A percentile compares a stretch with the other conserved stretches of the same genome.
Evolutionary conservation across 805 yeast genomes (phyloP).

Genomic region (Torulaspora maleeae): DNA sequence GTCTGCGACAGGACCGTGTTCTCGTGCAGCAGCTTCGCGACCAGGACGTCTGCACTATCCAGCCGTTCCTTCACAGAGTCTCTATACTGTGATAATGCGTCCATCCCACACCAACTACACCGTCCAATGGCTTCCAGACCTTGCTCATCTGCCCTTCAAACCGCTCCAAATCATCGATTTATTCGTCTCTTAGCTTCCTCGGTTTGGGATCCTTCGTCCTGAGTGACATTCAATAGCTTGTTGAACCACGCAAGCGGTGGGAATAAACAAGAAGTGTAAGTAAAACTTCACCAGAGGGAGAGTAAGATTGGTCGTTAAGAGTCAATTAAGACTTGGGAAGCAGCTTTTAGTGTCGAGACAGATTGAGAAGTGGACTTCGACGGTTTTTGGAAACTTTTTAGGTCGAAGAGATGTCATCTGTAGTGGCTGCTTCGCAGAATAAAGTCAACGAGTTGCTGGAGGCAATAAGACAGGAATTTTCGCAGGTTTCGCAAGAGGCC

Average conservation of each 20-base stretch:
- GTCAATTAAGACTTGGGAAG: neutral
- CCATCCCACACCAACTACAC: constrained; percentile 11
- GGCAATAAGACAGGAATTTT: constrained; percentile 88
- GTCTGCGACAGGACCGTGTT: constrained; percentile 22
- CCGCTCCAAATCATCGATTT: neutral
- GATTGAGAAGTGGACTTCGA: neutral
- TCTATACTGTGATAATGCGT: constrained; percentile 22
- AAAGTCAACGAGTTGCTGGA: constrained; percentile 77
- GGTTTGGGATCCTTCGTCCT: neutral
- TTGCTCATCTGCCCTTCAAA: neutral
- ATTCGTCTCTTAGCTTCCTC: neutral
- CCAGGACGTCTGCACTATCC: constrained; percentile 30
- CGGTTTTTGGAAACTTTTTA: neutral
- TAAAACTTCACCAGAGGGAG: neutral
- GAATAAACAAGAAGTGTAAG: neutral
- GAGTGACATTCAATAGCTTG: neutral
- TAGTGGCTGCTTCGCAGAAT: constrained; percentile 26
- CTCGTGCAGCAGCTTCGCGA: constrained; percentile 27
- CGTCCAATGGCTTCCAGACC: neutral
- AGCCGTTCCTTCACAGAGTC: constrained; percentile 25
- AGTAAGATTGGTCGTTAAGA: neutral
- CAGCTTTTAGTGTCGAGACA: neutral
- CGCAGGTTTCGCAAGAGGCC: constrained; percentile 78
- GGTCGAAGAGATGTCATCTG: constrained; percentile 17
- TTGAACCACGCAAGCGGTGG: neutral